phyloP scores from a whole-genome alignment of 2,329 filamentous ascomycete genomes.

The Sclerotinia spermophila region DNA sequence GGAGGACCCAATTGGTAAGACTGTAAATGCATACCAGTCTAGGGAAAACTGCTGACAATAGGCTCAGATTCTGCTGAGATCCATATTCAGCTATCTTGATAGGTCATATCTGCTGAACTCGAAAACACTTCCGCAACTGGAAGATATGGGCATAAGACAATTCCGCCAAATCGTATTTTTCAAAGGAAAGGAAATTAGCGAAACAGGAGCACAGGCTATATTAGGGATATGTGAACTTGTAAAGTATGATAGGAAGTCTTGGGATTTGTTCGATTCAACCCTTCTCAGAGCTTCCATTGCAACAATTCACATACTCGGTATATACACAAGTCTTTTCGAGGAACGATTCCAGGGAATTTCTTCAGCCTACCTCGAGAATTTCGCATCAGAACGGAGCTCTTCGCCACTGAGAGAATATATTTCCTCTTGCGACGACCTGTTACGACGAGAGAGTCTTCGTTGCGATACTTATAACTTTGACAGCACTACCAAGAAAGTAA shows the following conservation, averaged over 20 bases:
- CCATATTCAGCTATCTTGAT: constrained; percentile 92
- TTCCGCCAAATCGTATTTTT: constrained; percentile 61
- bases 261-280: constrained; percentile 54
- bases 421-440: constrained; percentile 61
- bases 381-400: constrained; percentile 63
- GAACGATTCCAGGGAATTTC: constrained; percentile 67
- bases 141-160: constrained; percentile 73
- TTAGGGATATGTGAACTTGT: constrained; percentile 73
- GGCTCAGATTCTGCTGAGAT: constrained; percentile 67
- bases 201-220: constrained; percentile 42
- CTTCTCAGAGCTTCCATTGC: constrained; percentile 73
- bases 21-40: neutral
- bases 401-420: constrained; percentile 72
- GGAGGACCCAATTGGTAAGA: constrained; percentile 73
- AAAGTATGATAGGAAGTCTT: constrained; percentile 61
- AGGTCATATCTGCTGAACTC: constrained; percentile 79
- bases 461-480: constrained; percentile 82
- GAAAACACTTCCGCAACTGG: constrained; percentile 66
- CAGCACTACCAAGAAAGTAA: constrained; percentile 71
- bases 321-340: constrained; percentile 80
- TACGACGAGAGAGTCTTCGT: constrained; percentile 68
- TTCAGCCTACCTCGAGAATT: constrained; percentile 62
- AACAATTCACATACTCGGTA: constrained; percentile 79
- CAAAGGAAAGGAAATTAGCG: constrained; percentile 34
- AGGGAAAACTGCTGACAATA: constrained; percentile 17